These are phyloP conservation scores for Nitzschia palea DNA, from an alignment of 108 stramenopile genomes.

Conservation along the genomic window DNA sequence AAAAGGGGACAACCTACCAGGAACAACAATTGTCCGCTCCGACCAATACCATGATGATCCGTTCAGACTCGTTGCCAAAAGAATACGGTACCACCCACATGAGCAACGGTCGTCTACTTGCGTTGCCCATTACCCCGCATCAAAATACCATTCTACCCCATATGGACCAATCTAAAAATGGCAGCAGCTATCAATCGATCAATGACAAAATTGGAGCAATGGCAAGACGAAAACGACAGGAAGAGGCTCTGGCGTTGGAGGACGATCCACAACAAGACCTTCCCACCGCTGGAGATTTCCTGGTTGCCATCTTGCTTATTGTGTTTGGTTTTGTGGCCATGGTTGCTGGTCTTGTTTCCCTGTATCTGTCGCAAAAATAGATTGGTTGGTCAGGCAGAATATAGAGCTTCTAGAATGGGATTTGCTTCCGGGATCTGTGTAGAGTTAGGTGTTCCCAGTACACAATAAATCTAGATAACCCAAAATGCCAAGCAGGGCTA, in stretches of 20 bases:
- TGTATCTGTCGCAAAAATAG: conserved; percentile 26
- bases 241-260: conserved; percentile 39
- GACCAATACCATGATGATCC: conserved; percentile 21
- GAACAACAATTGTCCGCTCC: not conserved
- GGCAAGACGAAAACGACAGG: conserved; percentile 28
- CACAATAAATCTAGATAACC: too few species aligned
- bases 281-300: conserved; percentile 59
- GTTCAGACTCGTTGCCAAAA: conserved; percentile 22
- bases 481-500: too few species aligned
- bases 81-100: conserved; percentile 10
- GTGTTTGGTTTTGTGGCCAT: conserved; percentile 71
- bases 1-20: not conserved
- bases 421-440: too few species aligned
- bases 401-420: too few species aligned
- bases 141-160: not conserved
- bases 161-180: not conserved
- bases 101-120: conserved; percentile 20
- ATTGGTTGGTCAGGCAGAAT: too few species aligned
- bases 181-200: conserved; percentile 19
- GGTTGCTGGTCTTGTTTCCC: conserved; percentile 62
- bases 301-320: conserved; percentile 66
- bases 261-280: conserved; percentile 60
- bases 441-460: too few species aligned
- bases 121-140: conserved; percentile 17
- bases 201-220: conserved; percentile 36